These are phyloP conservation scores for Sideroxylon spinosum DNA, from an alignment of 179 eudicot species.

Conservation along the genomic window DNA sequence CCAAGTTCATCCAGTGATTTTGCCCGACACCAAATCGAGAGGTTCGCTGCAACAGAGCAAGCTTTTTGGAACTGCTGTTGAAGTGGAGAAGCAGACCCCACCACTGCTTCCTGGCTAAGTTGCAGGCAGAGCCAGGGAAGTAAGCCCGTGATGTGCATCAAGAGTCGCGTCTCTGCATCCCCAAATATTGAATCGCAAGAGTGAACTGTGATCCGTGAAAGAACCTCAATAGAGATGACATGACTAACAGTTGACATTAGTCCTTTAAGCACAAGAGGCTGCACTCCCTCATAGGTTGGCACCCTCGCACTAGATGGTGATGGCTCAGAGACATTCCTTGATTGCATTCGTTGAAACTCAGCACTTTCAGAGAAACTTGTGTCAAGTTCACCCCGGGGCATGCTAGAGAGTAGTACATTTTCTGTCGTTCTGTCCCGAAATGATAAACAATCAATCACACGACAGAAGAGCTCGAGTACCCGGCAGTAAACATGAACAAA, in stretches of 20 bases:
- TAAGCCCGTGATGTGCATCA: slow-evolving; percentile 93
- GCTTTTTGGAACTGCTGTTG: slow-evolving; percentile 83
- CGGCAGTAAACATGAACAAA: slow-evolving; percentile 96
- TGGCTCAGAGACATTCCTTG: slow-evolving; percentile 40
- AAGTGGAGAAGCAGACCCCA: slow-evolving; percentile 56
- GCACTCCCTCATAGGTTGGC: slow-evolving; percentile 92
- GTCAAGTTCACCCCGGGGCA: slow-evolving; percentile 92
- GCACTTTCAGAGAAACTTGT: slow-evolving; percentile 39
- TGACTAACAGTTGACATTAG: slow-evolving; percentile 92
- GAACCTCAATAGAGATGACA: slow-evolving; percentile 83
- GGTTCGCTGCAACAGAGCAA: slow-evolving; percentile 77
- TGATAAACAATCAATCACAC: slow-evolving; percentile 87
- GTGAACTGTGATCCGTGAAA: slow-evolving; percentile 83
- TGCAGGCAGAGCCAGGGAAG: slow-evolving; percentile 97
- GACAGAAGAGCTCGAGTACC: slow-evolving; percentile 89
- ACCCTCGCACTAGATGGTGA: slow-evolving; percentile 49
- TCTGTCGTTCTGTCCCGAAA: slow-evolving; percentile 90
- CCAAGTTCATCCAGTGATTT: slow-evolving; percentile 78
- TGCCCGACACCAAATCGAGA: slow-evolving; percentile 82
- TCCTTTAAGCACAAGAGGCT: slow-evolving; percentile 95
- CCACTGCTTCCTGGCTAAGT: slow-evolving; percentile 60
- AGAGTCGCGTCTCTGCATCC: slow-evolving; percentile 78
- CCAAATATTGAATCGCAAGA: slow-evolving; percentile 94
- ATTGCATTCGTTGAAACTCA: slow-evolving; percentile 69
- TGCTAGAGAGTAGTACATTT: slow-evolving; percentile 92